Conservation (phyloP, 306 rosid genomes). For the Oxytropis ochrocephala region DNA sequence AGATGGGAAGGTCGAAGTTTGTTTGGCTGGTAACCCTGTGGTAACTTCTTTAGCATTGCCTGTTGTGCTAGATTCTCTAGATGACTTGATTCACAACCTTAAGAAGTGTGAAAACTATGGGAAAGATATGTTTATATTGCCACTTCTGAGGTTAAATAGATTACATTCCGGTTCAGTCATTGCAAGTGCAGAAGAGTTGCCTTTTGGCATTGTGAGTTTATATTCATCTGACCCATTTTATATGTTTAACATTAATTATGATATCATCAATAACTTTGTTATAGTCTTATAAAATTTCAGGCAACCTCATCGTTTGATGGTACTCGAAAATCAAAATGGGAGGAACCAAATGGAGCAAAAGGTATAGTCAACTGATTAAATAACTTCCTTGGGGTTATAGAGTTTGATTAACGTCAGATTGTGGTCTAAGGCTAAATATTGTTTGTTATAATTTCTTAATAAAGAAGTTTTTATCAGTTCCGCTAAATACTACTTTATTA, state of each 20-base stretch:
- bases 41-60: constrained; percentile 71
- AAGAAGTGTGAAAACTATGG: constrained; percentile 43
- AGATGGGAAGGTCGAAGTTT: constrained; percentile 60
- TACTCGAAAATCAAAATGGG: constrained; percentile 67
- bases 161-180: constrained; percentile 80
- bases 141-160: constrained; percentile 69
- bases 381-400: constrained; percentile 6
- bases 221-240: constrained; percentile 22
- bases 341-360: constrained; percentile 88
- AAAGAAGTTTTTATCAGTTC: constrained; percentile 2
- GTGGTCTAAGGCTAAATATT: not conserved
- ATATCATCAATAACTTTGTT: constrained; percentile 18
- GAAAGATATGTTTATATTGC: constrained; percentile 47
- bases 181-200: constrained; percentile 92
- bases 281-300: constrained; percentile 39
- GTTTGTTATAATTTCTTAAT: not conserved
- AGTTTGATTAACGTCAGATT: not conserved
- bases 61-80: constrained; percentile 67
- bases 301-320: constrained; percentile 91
- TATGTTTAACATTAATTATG: constrained; percentile 15
- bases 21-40: constrained; percentile 59
- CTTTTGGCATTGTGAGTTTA: constrained; percentile 85
- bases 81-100: constrained; percentile 46
- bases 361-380: constrained; percentile 40
- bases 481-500: not conserved